Evolutionary conservation across 2,329 filamentous ascomycete species (phyloP).

Genomic region (Paraconiothyrium sp.): DNA sequence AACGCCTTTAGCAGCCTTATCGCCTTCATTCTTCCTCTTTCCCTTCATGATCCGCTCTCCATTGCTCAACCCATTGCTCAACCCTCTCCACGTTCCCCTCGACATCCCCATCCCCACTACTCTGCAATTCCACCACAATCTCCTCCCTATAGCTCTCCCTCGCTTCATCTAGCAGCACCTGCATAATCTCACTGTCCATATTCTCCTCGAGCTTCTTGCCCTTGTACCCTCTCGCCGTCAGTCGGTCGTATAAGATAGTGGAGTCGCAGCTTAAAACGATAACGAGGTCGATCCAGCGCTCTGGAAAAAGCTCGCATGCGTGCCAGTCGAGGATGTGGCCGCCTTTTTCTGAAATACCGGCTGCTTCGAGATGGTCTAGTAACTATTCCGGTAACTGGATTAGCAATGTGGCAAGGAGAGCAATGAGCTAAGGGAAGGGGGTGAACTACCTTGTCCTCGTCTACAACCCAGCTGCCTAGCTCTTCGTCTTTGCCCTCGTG

Average conservation of each 20-base stretch:
- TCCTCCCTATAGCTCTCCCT: conserved; percentile 85
- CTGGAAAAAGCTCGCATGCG: conserved; percentile 93
- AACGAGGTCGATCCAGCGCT: conserved; percentile 93
- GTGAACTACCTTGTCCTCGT: conserved; percentile 84
- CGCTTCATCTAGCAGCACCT: conserved; percentile 90
- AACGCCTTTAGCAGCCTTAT: conserved; percentile 14
- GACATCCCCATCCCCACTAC: conserved; percentile 86
- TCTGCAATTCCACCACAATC: conserved; percentile 87
- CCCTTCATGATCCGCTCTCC: conserved; percentile 74
- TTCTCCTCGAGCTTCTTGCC: conserved; percentile 95
- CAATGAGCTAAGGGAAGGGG: not conserved
- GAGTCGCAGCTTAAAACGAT: conserved; percentile 88
- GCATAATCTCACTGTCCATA: conserved; percentile 96
- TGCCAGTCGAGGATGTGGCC: conserved; percentile 98
- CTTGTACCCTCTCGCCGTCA: conserved; percentile 80
- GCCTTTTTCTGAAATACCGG: conserved; percentile 70
- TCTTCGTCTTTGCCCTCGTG: conserved; percentile 90
- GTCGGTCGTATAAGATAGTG: conserved; percentile 81
- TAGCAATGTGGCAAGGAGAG: not conserved
- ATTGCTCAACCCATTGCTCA: conserved; percentile 81
- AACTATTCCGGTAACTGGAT: conserved; percentile 61
- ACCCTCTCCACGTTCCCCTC: conserved; percentile 89
- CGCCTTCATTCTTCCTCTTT: conserved; percentile 22
- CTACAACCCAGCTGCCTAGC: conserved; percentile 88
- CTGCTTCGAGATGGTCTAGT: conserved; percentile 87